Evolutionary conservation across 257 asterid species (phyloP), one percentile per base, ranked within the genome.

Genomic region (Petrea volubilis): DNA sequence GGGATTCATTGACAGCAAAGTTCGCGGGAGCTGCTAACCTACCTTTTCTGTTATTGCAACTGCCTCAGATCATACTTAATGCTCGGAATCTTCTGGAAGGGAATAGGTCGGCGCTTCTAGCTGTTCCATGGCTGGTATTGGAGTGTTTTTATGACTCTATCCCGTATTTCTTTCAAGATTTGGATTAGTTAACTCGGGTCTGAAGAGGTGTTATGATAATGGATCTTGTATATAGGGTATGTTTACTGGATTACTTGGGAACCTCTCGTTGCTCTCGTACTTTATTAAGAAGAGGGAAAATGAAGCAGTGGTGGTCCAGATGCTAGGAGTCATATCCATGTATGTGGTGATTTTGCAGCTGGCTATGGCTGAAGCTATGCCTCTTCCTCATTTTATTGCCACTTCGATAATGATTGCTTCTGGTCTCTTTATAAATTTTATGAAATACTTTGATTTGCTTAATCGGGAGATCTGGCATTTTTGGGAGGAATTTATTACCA

Each of bases 191-290:
- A 63, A 17, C 6, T 6, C 13, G 18, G n/a, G 21, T 44, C 17
- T 29, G 40, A n/a, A 29, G 57, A 36, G 5, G 23, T 21, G 46
- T 43, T 50, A 52, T 53, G n/a, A 8, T 27, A 34, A 34, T 69
- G 3, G 17, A 18, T 23, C 31, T 41, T 66, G 15, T n/a, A 18
- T 69, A 36, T 76, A 90, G 96, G 96, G 96, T 56, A 87, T 90
- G 96, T 64, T 90, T 73, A 90, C 96, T 65, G 95, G 96, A 71
- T 81, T 90, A 74, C 93, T 90, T 41, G 96, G 96, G 55, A 90
- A 90, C 81, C 80, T 90, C 23, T 86, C 91, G 25, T 71, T 90
- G 71, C 83, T 86, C 28, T 90, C 95, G 5, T 90, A 90, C 83
- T 90, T 90, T 60, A 81, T 86, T 31, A 86, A 88, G 81, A 88